Percentiles rank a stretch among this genome's conserved stretches.
Evolutionary conservation across 345 rosid genomes (phyloP).

Genomic region (Trapa bicornis): DNA sequence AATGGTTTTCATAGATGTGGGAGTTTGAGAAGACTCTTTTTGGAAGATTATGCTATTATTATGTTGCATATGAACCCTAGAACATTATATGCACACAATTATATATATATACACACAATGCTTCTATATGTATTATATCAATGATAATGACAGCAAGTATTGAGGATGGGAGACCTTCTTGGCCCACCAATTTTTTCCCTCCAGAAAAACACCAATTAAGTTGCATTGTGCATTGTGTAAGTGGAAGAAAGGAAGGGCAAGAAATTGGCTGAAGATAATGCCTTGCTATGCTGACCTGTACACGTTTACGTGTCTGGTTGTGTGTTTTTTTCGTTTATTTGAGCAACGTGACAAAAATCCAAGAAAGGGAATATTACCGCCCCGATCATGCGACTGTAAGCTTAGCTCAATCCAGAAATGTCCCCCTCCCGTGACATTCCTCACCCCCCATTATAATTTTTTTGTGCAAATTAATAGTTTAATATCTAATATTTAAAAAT

Average conservation of each 20-base stretch:
- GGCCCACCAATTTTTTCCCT: too few species aligned
- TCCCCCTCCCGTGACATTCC: constrained; percentile 47
- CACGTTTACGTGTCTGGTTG: constrained; percentile 14
- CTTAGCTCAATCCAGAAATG: constrained; percentile 25
- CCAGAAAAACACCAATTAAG: too few species aligned
- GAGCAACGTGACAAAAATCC: constrained; percentile 22
- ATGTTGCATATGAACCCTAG: background rate
- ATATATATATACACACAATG: background rate
- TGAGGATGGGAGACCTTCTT: background rate
- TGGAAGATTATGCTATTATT: constrained; percentile 13
- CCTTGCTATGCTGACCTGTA: constrained; percentile 19
- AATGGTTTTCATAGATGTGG: constrained; percentile 26
- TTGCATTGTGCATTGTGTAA: too few species aligned
- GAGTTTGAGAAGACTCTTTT: constrained; percentile 24
- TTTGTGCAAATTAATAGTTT: too few species aligned
- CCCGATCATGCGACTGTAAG: constrained; percentile 16
- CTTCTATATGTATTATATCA: background rate
- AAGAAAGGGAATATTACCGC: constrained; percentile 14
- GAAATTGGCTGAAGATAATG: too few species aligned
- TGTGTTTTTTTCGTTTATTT: background rate
- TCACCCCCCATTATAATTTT: background rate
- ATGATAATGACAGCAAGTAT: background rate
- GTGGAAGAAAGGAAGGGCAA: too few species aligned
- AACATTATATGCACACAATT: background rate
- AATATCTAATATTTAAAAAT: too few species aligned